Conservation (phyloP, 192 early-diverging fungal species). For the Dissophora ornata region DNA sequence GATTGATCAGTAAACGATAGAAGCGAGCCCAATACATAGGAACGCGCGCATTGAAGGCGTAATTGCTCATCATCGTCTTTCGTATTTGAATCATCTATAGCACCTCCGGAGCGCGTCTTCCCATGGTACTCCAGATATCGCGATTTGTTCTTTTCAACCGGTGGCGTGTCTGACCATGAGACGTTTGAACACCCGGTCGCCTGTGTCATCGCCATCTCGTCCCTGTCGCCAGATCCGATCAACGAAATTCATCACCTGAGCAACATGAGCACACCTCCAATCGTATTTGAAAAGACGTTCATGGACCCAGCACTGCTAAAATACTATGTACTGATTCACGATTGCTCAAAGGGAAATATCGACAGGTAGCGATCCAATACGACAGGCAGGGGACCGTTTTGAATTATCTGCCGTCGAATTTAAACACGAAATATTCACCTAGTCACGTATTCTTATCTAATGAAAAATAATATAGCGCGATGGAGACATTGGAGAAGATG, state of each 20-base stretch:
- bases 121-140: constrained; percentile 92
- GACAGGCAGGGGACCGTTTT: not conserved
- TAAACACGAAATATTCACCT: too few relatives aligned
- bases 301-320: constrained; percentile 84
- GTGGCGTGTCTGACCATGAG: constrained; percentile 88
- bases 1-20: not conserved
- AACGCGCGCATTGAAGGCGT: too few relatives aligned
- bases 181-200: constrained; percentile 96
- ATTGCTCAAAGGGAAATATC: constrained; percentile 65
- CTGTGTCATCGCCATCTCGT: constrained; percentile 75
- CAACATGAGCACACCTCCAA: constrained; percentile 60
- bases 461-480: too few relatives aligned
- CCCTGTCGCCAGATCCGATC: constrained; percentile 81
- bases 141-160: constrained; percentile 65
- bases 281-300: constrained; percentile 75
- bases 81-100: constrained; percentile 36
- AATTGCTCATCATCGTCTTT: too few relatives aligned
- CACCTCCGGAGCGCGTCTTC: constrained; percentile 64
- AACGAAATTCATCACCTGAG: constrained; percentile 71
- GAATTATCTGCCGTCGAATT: too few relatives aligned
- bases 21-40: too few relatives aligned
- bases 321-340: constrained; percentile 89
- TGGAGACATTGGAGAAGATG: constrained; percentile 69
- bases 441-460: too few relatives aligned
- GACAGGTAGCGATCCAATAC: constrained; percentile 59